These are phyloP conservation scores for Pyrus communis DNA, from an alignment of 306 rosid genomes.

Conservation along the genomic window DNA sequence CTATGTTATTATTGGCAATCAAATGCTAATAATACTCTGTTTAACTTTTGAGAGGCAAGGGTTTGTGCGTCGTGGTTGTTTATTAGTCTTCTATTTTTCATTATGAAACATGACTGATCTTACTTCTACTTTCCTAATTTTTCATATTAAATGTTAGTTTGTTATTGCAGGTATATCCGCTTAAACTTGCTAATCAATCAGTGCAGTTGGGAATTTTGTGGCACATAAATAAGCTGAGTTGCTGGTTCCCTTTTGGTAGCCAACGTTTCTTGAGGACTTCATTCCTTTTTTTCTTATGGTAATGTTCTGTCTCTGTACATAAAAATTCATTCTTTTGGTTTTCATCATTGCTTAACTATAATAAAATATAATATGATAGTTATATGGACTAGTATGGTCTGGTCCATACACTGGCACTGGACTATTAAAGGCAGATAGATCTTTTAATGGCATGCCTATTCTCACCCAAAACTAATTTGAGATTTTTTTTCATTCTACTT, in stretches of 20 bases:
- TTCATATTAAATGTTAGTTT: not conserved
- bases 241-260: slow-evolving; percentile 19
- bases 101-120: not conserved
- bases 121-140: not conserved
- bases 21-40: not conserved
- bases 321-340: not conserved
- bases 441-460: not conserved
- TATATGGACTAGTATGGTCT: not conserved
- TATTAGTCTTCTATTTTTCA: not conserved
- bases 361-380: not conserved
- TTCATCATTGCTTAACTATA: not conserved
- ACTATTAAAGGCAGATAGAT: not conserved
- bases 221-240: slow-evolving; percentile 17
- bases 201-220: slow-evolving; percentile 12
- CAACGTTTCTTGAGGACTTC: slow-evolving; percentile 16
- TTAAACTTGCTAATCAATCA: slow-evolving; percentile 13
- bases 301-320: slow-evolving; percentile 14
- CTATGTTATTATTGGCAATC: not conserved
- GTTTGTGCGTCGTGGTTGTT: not conserved
- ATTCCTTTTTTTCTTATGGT: slow-evolving; percentile 40
- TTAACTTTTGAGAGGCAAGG: not conserved
- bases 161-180: slow-evolving; percentile 25
- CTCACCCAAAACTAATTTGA: not conserved
- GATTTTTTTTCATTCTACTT: not conserved
- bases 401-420: not conserved